Conservation (phyloP, 2,329 filamentous ascomycete genomes). For the Trichophyton simii region DNA sequence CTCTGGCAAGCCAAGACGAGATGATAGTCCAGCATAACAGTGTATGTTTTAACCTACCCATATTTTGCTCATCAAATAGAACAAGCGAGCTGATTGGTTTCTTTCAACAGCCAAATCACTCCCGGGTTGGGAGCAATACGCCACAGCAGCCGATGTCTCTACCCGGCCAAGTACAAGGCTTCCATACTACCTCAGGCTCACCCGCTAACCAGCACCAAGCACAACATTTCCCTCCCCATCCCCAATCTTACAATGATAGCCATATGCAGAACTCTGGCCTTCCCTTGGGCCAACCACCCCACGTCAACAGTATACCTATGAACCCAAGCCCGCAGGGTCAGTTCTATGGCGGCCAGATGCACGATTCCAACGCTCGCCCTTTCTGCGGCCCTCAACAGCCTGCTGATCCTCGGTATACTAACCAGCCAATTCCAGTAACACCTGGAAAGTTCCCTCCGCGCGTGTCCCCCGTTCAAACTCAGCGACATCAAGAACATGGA, state of each 20-base stretch:
- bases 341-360: slow-evolving; percentile 3
- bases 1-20: neutral
- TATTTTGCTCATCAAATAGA: neutral
- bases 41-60: neutral
- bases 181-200: neutral
- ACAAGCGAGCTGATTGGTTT: neutral
- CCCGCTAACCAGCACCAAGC: neutral
- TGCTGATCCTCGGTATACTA: neutral
- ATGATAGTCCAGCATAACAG: neutral
- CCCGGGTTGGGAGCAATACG: slow-evolving; percentile 1
- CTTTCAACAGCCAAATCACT: neutral
- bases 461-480: slow-evolving; percentile 1
- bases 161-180: neutral
- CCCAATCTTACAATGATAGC: neutral
- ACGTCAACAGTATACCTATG: slow-evolving; percentile 6
- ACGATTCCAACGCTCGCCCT: neutral
- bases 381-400: neutral
- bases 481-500: slow-evolving; percentile 6
- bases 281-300: slow-evolving; percentile 2
- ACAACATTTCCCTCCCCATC: neutral
- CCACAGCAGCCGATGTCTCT: slow-evolving; percentile 1
- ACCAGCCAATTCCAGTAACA: neutral
- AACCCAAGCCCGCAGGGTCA: slow-evolving; percentile 7
- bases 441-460: slow-evolving; percentile 7
- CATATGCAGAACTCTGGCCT: neutral